Conservation (phyloP, 805 yeast genomes). For the Saccharomycopsis sp. region DNA sequence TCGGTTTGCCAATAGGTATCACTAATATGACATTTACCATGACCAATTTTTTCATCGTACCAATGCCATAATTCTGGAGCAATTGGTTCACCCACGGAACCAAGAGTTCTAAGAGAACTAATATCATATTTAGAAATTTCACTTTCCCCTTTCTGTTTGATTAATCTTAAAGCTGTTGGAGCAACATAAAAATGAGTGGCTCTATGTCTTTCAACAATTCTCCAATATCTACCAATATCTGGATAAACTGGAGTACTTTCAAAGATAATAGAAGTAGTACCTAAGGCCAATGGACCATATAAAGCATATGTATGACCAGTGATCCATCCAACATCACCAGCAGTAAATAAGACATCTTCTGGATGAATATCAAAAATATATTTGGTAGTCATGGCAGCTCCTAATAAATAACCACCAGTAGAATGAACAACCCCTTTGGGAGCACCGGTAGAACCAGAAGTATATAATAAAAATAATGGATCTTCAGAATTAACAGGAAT, state of each 20-base stretch:
- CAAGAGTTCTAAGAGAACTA: conserved; percentile 80
- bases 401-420: conserved; percentile 90
- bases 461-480: conserved; percentile 89
- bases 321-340: conserved; percentile 99
- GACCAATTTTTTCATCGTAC: conserved; percentile 91
- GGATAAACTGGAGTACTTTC: conserved; percentile 99
- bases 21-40: conserved; percentile 76
- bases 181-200: conserved; percentile 97
- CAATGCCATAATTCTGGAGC: conserved; percentile 98
- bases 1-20: conserved; percentile 99
- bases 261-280: conserved; percentile 87
- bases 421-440: conserved; percentile 97
- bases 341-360: conserved; percentile 84
- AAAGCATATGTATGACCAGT: conserved; percentile 96
- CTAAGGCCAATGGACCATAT: conserved; percentile 83
- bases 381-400: conserved; percentile 84
- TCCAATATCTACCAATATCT: conserved; percentile 91
- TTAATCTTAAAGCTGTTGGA: conserved; percentile 92
- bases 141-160: conserved; percentile 81
- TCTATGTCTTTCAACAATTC: conserved; percentile 81
- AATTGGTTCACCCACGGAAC: conserved; percentile 98
- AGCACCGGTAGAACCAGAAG: conserved; percentile 97
- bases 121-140: conserved; percentile 74
- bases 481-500: conserved; percentile 84
- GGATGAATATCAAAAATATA: conserved; percentile 90